A percentile compares a stretch with the other conserved stretches of the same genome.
Evolutionary conservation across 306 rosid species (phyloP).

Genomic region (Acacia crassicarpa): DNA sequence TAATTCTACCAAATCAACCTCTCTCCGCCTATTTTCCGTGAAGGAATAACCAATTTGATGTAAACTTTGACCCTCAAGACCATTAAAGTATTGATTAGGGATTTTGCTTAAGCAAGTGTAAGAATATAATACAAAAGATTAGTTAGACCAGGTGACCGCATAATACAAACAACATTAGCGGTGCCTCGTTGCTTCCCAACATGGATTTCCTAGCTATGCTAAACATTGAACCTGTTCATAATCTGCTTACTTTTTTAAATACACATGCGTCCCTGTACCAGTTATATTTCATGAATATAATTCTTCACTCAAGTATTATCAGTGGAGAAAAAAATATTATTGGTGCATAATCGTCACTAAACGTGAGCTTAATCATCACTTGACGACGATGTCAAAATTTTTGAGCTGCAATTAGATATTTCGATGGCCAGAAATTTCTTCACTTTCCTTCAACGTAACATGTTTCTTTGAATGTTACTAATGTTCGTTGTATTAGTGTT

Average conservation of each 20-base stretch:
- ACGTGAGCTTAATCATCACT: background rate
- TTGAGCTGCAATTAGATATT: background rate
- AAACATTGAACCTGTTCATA: slow-evolving; percentile 23
- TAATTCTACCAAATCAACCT: slow-evolving; percentile 19
- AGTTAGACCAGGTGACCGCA: slow-evolving; percentile 28
- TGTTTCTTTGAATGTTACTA: background rate
- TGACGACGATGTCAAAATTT: background rate
- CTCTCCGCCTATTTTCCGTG: background rate
- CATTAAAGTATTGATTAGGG: slow-evolving; percentile 13
- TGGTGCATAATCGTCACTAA: background rate
- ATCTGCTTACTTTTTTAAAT: background rate
- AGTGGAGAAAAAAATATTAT: background rate
- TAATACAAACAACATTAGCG: slow-evolving; percentile 36
- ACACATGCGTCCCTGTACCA: background rate
- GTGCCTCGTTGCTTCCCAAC: slow-evolving; percentile 50
- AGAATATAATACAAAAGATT: background rate
- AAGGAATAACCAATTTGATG: slow-evolving; percentile 22
- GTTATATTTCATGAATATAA: slow-evolving; percentile 14
- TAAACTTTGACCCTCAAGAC: background rate
- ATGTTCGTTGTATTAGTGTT: too few species aligned
- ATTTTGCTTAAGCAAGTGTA: background rate
- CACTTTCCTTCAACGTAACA: background rate
- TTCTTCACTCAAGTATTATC: slow-evolving; percentile 8
- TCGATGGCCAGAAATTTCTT: background rate
- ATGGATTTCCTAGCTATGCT: slow-evolving; percentile 37